A percentile compares a stretch with the other conserved stretches of the same genome.
Evolutionary conservation across 352 stramenopile species (phyloP).

Genomic region (Blastocystis sp.): DNA sequence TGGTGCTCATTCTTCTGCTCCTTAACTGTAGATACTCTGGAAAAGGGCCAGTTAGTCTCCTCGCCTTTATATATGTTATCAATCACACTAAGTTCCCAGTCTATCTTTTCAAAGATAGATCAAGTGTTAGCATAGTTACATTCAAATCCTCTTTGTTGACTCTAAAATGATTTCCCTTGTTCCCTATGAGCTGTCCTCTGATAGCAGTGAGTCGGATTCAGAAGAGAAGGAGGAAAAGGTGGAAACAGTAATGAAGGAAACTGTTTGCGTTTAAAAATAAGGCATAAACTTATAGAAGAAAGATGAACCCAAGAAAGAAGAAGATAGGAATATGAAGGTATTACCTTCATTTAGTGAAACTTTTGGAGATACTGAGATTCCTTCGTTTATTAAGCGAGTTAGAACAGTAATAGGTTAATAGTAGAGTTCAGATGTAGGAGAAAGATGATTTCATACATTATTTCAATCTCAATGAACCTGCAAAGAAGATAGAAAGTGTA

Average conservation of each 20-base stretch:
- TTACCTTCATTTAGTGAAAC: slow-evolving; percentile 34
- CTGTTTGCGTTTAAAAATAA: background rate
- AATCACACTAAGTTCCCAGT: background rate
- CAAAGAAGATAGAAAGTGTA: slow-evolving; percentile 34
- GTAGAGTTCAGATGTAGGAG: background rate
- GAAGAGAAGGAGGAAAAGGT: slow-evolving; percentile 15
- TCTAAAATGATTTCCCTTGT: slow-evolving; percentile 41
- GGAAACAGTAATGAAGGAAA: background rate
- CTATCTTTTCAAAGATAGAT: background rate
- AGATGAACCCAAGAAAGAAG: background rate
- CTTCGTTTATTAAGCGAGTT: background rate
- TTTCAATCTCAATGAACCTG: slow-evolving; percentile 28
- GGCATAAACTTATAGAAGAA: background rate
- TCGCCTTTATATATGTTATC: background rate
- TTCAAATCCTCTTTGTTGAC: background rate
- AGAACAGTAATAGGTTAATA: background rate
- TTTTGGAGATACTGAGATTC: background rate
- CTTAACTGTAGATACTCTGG: background rate
- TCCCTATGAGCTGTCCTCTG: slow-evolving; percentile 31
- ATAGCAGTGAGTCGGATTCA: background rate
- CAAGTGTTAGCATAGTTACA: background rate
- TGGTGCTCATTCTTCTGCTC: background rate
- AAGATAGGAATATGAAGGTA: background rate
- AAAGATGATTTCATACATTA: slow-evolving; percentile 21
- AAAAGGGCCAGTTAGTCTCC: background rate